Base-by-base conservation (phyloP, 2,329 filamentous ascomycete genomes). In the Talaromyces sp. region DNA sequence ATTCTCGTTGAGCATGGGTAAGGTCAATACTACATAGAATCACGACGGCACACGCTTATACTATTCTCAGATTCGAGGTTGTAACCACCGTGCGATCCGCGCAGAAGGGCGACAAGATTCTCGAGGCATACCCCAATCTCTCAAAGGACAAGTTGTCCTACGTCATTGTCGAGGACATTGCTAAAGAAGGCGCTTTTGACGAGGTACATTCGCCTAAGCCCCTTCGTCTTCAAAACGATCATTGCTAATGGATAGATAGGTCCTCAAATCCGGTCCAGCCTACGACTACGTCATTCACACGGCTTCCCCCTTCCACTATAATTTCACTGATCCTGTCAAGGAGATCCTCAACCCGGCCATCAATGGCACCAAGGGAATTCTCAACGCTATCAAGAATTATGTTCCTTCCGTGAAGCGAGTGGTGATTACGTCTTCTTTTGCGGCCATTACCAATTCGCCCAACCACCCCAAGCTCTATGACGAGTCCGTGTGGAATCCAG, bases 221-320 rank as follows among this genome's bases (percentile, higher is more conserved):
- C 52, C 22, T 11, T 64, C 16, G 27, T 24, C 10, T 22, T 7
- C 10, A 37, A 22, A 7, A 5, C 4, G 14, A 10, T 7, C 31
- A n/a, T 33, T 22, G 58, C 65, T 70, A 43, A 71, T 14, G 14
- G 22, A 14, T 10, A 24, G 33, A 63, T 52, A 78, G 74, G 86
- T 84, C 16, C 82, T 88, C 57, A 80, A 85, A 68, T 87, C 85
- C 16, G 81, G 85, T 63, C 86, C 86, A 0, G 85, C 87, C 0
- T 90, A 94, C 67, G 88, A 91, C 70, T 88, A 85, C 54, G 89
- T 94, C 58, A 82, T 92, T 60, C 89, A 92, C 74, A 91, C 89
- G 6, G 89, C 90, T 2, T 88, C 85, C 0, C 90, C 91, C 0
- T 93, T 91, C 79, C 88, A 90, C 70, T 85, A 88, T 73, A 89